Evolutionary conservation across 441 rosid species (phyloP).

Genomic region (Kokia cookei): DNA sequence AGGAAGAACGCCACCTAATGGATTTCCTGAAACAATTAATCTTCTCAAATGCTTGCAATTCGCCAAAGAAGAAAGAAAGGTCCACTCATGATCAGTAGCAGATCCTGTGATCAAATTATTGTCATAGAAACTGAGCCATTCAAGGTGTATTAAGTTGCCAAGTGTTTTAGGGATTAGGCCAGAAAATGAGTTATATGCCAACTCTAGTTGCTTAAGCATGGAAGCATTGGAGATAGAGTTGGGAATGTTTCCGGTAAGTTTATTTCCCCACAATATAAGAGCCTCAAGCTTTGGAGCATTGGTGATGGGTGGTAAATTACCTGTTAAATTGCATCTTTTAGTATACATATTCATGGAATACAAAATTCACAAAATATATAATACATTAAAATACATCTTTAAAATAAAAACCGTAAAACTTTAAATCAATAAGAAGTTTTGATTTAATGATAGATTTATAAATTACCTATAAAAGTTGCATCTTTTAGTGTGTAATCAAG

Average conservation of each 20-base stretch:
- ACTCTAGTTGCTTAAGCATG: not conserved
- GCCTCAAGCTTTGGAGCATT: not conserved
- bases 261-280: not conserved
- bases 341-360: too few species aligned
- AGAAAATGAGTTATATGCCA: not conserved
- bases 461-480: too few species aligned
- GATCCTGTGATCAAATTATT: not conserved
- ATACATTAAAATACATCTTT: too few species aligned
- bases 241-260: not conserved
- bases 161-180: not conserved
- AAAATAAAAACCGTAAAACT: too few species aligned
- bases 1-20: too few species aligned
- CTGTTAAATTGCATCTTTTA: not conserved
- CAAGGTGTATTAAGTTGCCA: not conserved
- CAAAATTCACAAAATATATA: too few species aligned
- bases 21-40: not conserved
- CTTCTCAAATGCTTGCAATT: not conserved
- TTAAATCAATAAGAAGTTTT: too few species aligned
- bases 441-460: too few species aligned
- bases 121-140: accelerated
- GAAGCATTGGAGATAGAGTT: not conserved
- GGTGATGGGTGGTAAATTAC: not conserved
- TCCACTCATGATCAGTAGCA: not conserved
- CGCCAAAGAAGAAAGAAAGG: not conserved
- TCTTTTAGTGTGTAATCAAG: too few species aligned